Conservation (phyloP, 345 rosid genomes). For the Sonneratia alba region DNA sequence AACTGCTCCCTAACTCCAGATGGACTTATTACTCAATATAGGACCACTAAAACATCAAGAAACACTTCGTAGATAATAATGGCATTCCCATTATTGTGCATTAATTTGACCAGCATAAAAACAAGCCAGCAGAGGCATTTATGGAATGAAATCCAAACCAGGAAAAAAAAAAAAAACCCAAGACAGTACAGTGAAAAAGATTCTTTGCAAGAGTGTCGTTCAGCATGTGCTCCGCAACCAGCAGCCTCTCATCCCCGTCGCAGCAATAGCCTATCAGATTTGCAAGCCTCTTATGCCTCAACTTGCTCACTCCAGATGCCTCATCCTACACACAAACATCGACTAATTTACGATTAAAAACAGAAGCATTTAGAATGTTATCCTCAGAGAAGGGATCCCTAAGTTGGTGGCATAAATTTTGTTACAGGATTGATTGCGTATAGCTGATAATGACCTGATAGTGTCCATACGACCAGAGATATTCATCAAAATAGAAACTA, state of each 20-base stretch:
- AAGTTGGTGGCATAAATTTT: background rate
- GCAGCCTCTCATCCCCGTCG: conserved; percentile 86
- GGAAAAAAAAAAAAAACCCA: background rate
- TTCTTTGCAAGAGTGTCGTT: conserved; percentile 67
- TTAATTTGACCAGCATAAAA: background rate
- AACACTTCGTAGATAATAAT: background rate
- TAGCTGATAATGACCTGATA: too few species aligned
- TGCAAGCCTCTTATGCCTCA: conserved; percentile 62
- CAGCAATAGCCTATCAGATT: conserved; percentile 93
- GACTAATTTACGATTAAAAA: background rate
- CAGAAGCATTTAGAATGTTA: too few species aligned
- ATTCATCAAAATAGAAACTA: background rate
- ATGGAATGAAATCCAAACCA: background rate
- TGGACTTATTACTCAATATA: background rate
- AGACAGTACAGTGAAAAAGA: conserved; percentile 64
- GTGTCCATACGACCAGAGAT: too few species aligned
- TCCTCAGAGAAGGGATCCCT: background rate
- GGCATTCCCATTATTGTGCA: background rate
- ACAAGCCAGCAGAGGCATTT: background rate
- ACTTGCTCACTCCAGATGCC: conserved; percentile 65
- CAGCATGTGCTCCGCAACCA: conserved; percentile 32
- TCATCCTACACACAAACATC: conserved; percentile 38
- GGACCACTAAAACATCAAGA: background rate
- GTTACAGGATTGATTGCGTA: background rate
- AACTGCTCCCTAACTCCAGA: background rate